Percentiles rank a stretch among this genome's conserved stretches.
phyloP scores from a whole-genome alignment of 345 rosid species.

The Kandelia obovata region DNA sequence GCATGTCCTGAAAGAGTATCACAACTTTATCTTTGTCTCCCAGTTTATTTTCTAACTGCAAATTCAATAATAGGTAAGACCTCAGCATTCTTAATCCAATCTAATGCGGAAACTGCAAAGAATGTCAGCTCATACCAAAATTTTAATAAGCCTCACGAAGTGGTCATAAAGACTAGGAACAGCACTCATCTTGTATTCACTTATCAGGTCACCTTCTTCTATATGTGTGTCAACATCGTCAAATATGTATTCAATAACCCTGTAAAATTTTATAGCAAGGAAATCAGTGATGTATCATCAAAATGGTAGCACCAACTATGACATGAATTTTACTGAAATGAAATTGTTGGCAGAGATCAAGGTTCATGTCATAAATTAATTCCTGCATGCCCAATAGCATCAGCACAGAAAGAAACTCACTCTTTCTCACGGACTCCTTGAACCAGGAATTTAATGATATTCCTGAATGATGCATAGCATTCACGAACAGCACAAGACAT shows the following conservation, averaged over 20 bases:
- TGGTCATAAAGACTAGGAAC: constrained; percentile 84
- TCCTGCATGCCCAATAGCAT: constrained; percentile 3
- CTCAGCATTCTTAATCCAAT: not conserved
- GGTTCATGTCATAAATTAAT: not conserved
- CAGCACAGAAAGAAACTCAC: constrained; percentile 46
- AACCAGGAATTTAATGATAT: constrained; percentile 72
- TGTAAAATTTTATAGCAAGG: constrained; percentile 32
- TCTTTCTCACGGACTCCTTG: constrained; percentile 57
- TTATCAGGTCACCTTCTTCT: constrained; percentile 33
- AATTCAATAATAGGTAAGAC: constrained; percentile 15
- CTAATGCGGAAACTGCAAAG: not conserved
- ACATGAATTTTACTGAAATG: constrained; percentile 10
- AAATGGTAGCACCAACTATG: not conserved
- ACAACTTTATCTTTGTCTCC: constrained; percentile 86
- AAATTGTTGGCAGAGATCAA: constrained; percentile 1
- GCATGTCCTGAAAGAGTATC: constrained; percentile 96
- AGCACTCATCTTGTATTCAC: constrained; percentile 73
- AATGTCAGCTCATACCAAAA: constrained; percentile 56
- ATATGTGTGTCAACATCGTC: constrained; percentile 56
- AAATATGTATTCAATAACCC: constrained; percentile 71
- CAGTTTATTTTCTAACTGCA: constrained; percentile 64
- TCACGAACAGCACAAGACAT: constrained; percentile 93
- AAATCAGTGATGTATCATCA: constrained; percentile 7
- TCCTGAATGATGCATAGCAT: constrained; percentile 92
- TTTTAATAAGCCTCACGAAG: constrained; percentile 74